A percentile compares a stretch with the other conserved stretches of the same genome.
Conservation (phyloP, 352 stramenopile genomes). For the Pythium utonaiense region DNA sequence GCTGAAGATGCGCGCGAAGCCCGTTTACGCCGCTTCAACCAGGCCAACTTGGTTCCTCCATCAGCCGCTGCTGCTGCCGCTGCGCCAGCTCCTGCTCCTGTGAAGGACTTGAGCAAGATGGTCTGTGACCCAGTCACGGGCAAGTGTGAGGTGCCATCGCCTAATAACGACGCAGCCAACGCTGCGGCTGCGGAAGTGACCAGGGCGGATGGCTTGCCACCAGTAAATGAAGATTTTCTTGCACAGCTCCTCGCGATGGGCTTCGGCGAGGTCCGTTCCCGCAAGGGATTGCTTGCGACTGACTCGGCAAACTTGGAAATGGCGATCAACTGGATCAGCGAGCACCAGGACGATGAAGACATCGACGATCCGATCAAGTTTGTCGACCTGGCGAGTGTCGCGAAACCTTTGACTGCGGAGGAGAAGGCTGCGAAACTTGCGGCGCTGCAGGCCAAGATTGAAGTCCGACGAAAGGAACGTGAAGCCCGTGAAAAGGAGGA, state of each 20-base stretch:
- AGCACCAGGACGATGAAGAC: constrained; percentile 86
- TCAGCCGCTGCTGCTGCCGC: constrained; percentile 15
- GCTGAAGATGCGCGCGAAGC: constrained; percentile 66
- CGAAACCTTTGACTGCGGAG: constrained; percentile 70
- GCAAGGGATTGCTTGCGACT: constrained; percentile 82
- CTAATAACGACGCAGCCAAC: constrained; percentile 12
- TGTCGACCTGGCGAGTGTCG: constrained; percentile 55
- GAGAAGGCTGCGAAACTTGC: constrained; percentile 87
- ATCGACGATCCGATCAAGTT: constrained; percentile 90
- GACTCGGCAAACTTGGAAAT: constrained; percentile 68
- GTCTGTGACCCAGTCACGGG: constrained; percentile 68
- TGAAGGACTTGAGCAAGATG: constrained; percentile 38
- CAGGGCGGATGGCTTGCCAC: constrained; percentile 34
- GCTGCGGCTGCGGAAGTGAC: constrained; percentile 15
- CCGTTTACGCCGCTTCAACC: constrained; percentile 73
- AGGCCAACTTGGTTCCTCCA: constrained; percentile 51
- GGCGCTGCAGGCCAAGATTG: constrained; percentile 78
- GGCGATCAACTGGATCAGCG: constrained; percentile 84
- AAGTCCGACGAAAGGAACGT: constrained; percentile 69
- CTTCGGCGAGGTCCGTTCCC: constrained; percentile 72
- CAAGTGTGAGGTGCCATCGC: constrained; percentile 37
- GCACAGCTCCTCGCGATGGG: constrained; percentile 80
- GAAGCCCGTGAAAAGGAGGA: constrained; percentile 67
- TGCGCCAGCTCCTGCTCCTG: constrained; percentile 17
- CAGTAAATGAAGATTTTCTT: constrained; percentile 71